A percentile compares a stretch with the other conserved stretches of the same genome.
Conservation (phyloP, 495 filamentous ascomycete species). For the Penicillium malachiteum region DNA sequence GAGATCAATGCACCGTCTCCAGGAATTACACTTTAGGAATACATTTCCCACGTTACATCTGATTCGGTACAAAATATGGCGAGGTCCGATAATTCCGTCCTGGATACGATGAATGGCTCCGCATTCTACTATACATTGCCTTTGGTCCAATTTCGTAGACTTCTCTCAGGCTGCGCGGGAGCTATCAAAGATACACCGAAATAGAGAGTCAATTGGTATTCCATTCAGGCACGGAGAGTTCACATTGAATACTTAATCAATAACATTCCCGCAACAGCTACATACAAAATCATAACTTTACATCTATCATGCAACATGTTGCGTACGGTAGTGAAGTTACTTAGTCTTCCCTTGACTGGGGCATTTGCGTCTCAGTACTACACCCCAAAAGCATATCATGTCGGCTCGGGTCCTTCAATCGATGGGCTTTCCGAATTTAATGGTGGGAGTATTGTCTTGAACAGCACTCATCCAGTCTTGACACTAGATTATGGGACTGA, state of each 20-base stretch:
- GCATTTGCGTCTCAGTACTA: not conserved
- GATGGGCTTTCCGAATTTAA: not conserved
- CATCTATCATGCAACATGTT: not conserved
- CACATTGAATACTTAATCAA: too few relatives aligned
- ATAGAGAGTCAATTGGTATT: not conserved
- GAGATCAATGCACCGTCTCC: not conserved
- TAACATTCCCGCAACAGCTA: too few relatives aligned
- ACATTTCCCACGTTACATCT: not conserved
- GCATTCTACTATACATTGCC: not conserved
- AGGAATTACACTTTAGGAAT: not conserved
- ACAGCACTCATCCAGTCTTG: not conserved
- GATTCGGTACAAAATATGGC: not conserved
- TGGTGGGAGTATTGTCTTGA: not conserved
- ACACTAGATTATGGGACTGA: not conserved
- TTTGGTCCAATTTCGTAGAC: too few relatives aligned
- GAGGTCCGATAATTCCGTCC: not conserved
- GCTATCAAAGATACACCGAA: not conserved
- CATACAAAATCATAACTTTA: too few relatives aligned
- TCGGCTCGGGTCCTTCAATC: not conserved
- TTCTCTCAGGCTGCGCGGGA: too few relatives aligned
- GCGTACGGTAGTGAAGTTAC: not conserved
- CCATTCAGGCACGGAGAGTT: not conserved
- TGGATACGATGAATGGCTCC: not conserved
- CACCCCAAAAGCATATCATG: not conserved
- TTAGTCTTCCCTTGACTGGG: not conserved